These are phyloP conservation scores for Mrakiaceae sp. DNA, from an alignment of 1,284 basidiomycete genomes.

Conservation along the genomic window DNA sequence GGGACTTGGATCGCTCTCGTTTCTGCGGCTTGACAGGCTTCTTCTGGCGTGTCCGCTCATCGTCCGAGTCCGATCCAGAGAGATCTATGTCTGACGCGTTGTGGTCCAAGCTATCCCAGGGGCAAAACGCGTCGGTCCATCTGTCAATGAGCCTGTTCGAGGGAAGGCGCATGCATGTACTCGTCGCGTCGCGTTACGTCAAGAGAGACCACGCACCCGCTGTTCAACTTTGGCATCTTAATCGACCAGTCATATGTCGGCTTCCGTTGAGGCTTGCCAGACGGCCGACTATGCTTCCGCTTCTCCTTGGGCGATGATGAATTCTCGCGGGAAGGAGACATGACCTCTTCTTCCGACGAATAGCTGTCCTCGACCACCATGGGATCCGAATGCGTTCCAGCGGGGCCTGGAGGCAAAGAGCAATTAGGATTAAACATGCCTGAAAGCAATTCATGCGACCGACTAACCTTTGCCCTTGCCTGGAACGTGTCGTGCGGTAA, in stretches of 20 bases:
- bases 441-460: not conserved
- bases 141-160: no score
- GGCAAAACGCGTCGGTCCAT: no score
- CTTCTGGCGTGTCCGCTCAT: not conserved
- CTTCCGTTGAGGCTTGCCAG: not conserved
- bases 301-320: not conserved
- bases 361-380: not conserved
- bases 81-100: no score
- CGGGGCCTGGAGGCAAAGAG: not conserved
- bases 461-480: constrained; percentile 4
- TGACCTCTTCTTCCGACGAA: not conserved
- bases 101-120: no score
- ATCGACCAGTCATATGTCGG: constrained; percentile 3
- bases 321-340: no score
- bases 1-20: not conserved
- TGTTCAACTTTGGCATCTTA: not conserved
- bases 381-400: no score
- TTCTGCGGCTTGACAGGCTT: not conserved
- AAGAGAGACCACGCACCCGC: not conserved
- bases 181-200: not conserved
- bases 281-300: not conserved
- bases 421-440: not conserved
- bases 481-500: not conserved
- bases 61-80: not conserved
- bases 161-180: not conserved